Evolutionary conservation across 495 filamentous ascomycete species (phyloP), one percentile per base, ranked within the genome.

Genomic region (Aeminium ludgeri): DNA sequence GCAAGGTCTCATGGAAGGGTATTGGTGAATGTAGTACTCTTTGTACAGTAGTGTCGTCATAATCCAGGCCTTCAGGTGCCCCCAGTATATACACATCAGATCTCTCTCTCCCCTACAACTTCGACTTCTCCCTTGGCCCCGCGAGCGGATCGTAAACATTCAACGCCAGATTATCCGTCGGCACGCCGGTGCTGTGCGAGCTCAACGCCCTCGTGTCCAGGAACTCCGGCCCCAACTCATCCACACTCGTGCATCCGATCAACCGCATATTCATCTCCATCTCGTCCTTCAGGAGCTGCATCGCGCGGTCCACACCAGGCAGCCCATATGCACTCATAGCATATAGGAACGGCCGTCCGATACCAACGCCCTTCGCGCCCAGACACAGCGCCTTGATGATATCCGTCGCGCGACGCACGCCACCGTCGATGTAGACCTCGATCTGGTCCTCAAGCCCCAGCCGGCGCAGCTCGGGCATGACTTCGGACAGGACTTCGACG

Each of bases 191-290:
- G 34, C 63, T 67, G 52, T 96, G 89, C 45, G 73, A 72, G 57
- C 68, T 57, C 43, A 89, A 54, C 0, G 76, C 80, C 36, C 82
- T 68, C 0, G 71, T 70, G 59, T 96, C 89, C 37, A 97, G 54
- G 55, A 96, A 44, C 10, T 70, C 72, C 6, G 85, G 77, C 43
- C 76, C 83, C 38, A 97, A 60, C 40, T 97, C 77, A 28, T 71
- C 76, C 17, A 97, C 56, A 30, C 54, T 73, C 1, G 66, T 68
- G 20, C 74, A 79, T 11, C 89, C 89, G 50, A 96, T 84, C 47
- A 97, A 64, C 7, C 91, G 73, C 89, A 97, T 96, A 52, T 82
- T 82, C 87, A 96, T 94, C 67, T 87, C 86, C 77, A 97, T 85
- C 70, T 97, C 89, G 56, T 96, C 89, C 66, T 83, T 91, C 44